These are phyloP conservation scores for Populus hybrid DNA, from an alignment of 441 rosid species.

Conservation along the genomic window DNA sequence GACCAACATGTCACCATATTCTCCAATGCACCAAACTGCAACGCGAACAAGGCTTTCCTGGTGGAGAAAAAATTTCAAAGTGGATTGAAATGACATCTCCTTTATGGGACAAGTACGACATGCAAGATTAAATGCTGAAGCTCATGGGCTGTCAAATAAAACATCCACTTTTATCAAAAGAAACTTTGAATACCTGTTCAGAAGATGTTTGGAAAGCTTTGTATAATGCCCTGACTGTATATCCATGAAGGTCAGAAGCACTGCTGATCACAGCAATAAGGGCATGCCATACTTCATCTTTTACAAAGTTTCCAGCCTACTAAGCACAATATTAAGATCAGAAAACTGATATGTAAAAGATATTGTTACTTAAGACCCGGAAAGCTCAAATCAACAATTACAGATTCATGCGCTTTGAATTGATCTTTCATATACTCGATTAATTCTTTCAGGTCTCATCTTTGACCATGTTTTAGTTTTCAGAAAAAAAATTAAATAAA, in stretches of 20 bases:
- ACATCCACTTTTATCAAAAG: conserved; percentile 12
- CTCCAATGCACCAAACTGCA: conserved; percentile 99
- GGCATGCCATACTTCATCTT: conserved; percentile 93
- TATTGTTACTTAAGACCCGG: no score
- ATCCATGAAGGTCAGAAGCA: conserved; percentile 96
- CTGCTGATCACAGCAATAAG: conserved; percentile 92
- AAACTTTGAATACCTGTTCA: conserved; percentile 68
- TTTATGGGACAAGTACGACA: background rate
- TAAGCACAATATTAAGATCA: no score
- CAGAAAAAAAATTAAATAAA: no score
- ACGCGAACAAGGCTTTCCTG: conserved; percentile 96
- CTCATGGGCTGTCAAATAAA: conserved; percentile 16
- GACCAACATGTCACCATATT: conserved; percentile 94
- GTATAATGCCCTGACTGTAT: conserved; percentile 83
- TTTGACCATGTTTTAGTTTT: no score
- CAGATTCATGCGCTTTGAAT: no score
- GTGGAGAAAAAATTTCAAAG: conserved; percentile 20
- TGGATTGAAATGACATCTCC: background rate
- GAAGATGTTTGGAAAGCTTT: conserved; percentile 69
- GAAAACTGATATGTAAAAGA: no score
- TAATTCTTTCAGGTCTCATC: no score
- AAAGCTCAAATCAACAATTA: no score
- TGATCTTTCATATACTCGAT: no score
- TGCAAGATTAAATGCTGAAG: conserved; percentile 23
- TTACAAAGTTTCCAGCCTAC: no score